A percentile compares a stretch with the other conserved stretches of the same genome.
Evolutionary conservation across 805 yeast genomes (phyloP).

Genomic region (Phaffomyces thermotolerans): DNA sequence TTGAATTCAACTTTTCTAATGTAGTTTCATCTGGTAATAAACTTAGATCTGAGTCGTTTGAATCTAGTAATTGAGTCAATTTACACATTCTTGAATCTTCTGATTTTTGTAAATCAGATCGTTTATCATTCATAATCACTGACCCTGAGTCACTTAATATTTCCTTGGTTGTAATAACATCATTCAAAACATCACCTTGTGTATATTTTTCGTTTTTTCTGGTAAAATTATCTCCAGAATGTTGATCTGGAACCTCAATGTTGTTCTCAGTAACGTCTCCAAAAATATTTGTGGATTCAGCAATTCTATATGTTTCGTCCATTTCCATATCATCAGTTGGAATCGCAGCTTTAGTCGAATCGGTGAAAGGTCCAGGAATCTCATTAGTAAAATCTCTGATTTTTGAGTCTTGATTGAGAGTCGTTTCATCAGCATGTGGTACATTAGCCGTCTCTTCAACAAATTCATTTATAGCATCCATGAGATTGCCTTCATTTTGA

Average conservation of each 20-base stretch:
- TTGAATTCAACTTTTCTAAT: too few species aligned
- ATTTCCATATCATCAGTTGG: background rate
- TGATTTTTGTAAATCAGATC: too few species aligned
- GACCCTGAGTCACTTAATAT: too few species aligned
- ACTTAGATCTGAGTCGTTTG: background rate
- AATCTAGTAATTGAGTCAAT: background rate
- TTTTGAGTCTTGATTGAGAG: background rate
- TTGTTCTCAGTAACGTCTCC: too few species aligned
- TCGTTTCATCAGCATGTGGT: constrained; percentile 2
- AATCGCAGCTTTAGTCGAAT: background rate
- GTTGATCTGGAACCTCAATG: background rate
- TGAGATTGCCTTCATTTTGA: background rate
- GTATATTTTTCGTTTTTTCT: background rate
- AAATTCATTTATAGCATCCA: background rate
- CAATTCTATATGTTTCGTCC: too few species aligned
- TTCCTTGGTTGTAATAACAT: too few species aligned
- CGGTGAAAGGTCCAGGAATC: background rate
- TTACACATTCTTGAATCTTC: too few species aligned
- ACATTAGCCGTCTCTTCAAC: constrained; percentile 1
- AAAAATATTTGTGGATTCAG: too few species aligned
- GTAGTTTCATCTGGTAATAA: background rate
- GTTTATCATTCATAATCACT: too few species aligned
- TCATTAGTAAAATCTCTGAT: background rate
- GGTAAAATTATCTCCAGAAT: background rate
- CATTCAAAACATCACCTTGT: background rate